Conservation (phyloP, 129 eudicot species). For the Heracleum sosnowskyi region DNA sequence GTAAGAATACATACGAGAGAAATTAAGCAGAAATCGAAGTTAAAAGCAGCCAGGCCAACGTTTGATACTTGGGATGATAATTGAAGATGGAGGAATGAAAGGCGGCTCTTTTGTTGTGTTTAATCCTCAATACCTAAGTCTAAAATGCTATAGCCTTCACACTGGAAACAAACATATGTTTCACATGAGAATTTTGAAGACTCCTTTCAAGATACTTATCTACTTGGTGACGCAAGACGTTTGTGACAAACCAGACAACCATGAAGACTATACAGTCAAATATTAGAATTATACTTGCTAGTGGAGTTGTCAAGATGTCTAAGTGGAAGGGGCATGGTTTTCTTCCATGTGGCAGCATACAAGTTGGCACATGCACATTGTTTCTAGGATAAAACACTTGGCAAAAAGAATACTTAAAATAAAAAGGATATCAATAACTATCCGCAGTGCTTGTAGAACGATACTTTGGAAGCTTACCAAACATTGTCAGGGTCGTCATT, state of each 20-base stretch:
- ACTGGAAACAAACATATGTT: neutral
- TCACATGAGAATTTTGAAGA: neutral
- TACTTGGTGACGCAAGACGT: neutral
- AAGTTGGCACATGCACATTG: neutral
- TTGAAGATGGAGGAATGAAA: too few relatives aligned
- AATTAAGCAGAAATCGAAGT: too few relatives aligned
- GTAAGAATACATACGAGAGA: too few relatives aligned
- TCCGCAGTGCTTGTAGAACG: neutral
- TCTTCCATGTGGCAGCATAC: neutral
- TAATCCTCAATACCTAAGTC: too few relatives aligned
- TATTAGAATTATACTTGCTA: neutral
- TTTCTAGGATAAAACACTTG: neutral
- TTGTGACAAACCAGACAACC: neutral
- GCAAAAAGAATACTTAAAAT: neutral
- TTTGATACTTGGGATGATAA: too few relatives aligned
- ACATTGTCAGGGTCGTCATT: constrained; percentile 80
- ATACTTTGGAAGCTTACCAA: constrained; percentile 43
- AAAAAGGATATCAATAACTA: neutral
- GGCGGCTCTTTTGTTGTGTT: too few relatives aligned
- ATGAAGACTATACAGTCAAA: neutral
- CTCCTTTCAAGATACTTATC: neutral
- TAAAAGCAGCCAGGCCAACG: too few relatives aligned
- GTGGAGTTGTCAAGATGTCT: neutral
- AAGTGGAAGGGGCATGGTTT: neutral
- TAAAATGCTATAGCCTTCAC: too few relatives aligned